phyloP scores from a whole-genome alignment of 2,329 filamentous ascomycete species.

The Decorospora gaudefroyi region DNA sequence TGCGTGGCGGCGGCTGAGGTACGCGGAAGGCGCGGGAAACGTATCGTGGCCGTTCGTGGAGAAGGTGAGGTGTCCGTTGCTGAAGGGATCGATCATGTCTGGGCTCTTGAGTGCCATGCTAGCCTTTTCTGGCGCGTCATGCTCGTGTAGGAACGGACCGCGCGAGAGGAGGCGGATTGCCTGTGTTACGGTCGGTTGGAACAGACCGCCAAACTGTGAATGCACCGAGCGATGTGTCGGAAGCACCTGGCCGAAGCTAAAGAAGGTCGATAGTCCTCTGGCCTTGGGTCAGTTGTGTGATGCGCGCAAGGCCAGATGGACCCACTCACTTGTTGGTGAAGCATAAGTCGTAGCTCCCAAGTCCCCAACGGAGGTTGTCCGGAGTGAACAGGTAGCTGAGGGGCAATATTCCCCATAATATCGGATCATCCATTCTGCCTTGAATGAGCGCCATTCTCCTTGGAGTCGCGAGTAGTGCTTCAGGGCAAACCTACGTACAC shows the following conservation, averaged over 20 bases:
- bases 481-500: conserved; percentile 67
- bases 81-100: conserved; percentile 60
- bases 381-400: conserved; percentile 71
- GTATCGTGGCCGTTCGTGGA: conserved; percentile 68
- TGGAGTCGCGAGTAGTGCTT: neutral
- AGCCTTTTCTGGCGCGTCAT: conserved; percentile 31
- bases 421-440: conserved; percentile 83
- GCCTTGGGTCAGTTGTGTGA: conserved; percentile 17
- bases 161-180: conserved; percentile 80
- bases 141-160: conserved; percentile 52
- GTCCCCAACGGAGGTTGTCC: conserved; percentile 79
- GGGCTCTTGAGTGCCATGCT: conserved; percentile 33
- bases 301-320: neutral
- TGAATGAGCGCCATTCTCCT: conserved; percentile 21
- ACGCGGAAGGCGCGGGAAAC: conserved; percentile 73
- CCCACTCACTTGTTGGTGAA: conserved; percentile 79
- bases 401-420: conserved; percentile 90
- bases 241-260: conserved; percentile 84
- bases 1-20: conserved; percentile 68
- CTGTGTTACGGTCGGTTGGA: conserved; percentile 86
- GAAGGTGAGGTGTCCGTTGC: conserved; percentile 59
- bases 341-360: conserved; percentile 94
- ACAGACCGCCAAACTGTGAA: conserved; percentile 79
- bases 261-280: conserved; percentile 76
- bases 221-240: conserved; percentile 83